Percentiles rank a stretch among this genome's conserved stretches.
Evolutionary conservation across 2,329 filamentous ascomycete genomes (phyloP).

Genomic region (Westerdykella ornata): DNA sequence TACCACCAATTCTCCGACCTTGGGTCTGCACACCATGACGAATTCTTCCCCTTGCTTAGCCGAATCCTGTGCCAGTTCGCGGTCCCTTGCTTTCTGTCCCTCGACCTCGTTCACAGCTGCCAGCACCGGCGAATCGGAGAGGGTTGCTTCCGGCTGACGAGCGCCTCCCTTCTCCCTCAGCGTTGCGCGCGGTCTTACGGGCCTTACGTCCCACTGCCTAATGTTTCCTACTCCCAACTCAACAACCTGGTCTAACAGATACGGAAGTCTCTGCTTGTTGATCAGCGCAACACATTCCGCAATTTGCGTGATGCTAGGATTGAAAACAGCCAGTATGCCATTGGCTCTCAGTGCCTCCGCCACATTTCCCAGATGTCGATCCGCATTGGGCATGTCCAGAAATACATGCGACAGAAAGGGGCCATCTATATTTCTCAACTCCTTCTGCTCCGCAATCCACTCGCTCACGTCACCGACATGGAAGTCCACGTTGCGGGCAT

Average conservation of each 20-base stretch:
- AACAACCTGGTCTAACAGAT: conserved; percentile 53
- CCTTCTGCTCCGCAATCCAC: conserved; percentile 52
- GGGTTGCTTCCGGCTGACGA: conserved; percentile 7
- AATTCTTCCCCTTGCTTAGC: conserved; percentile 25
- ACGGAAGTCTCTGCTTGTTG: conserved; percentile 49
- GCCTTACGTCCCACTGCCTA: conserved; percentile 58
- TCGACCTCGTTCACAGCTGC: conserved; percentile 13
- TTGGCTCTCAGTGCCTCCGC: conserved; percentile 56
- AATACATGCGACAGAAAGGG: conserved; percentile 66
- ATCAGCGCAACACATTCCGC: conserved; percentile 55
- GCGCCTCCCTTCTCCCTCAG: conserved; percentile 11
- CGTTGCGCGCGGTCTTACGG: conserved; percentile 39
- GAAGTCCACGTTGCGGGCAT: conserved; percentile 65
- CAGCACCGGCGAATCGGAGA: conserved; percentile 1
- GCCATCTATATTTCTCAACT: conserved; percentile 25
- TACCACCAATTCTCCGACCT: conserved; percentile 28
- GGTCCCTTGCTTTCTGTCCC: conserved; percentile 22
- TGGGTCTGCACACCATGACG: conserved; percentile 36
- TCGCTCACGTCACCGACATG: conserved; percentile 60
- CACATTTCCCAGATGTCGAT: conserved; percentile 48
- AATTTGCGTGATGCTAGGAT: conserved; percentile 73
- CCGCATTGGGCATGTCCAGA: conserved; percentile 63
- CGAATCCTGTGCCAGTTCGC: conserved; percentile 22
- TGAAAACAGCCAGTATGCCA: conserved; percentile 63
- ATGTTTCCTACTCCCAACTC: conserved; percentile 53